A percentile compares a stretch with the other conserved stretches of the same genome.
These are phyloP conservation scores for Stygiomarasmius scandens DNA, from an alignment of 1,284 basidiomycete genomes.

Conservation along the genomic window DNA sequence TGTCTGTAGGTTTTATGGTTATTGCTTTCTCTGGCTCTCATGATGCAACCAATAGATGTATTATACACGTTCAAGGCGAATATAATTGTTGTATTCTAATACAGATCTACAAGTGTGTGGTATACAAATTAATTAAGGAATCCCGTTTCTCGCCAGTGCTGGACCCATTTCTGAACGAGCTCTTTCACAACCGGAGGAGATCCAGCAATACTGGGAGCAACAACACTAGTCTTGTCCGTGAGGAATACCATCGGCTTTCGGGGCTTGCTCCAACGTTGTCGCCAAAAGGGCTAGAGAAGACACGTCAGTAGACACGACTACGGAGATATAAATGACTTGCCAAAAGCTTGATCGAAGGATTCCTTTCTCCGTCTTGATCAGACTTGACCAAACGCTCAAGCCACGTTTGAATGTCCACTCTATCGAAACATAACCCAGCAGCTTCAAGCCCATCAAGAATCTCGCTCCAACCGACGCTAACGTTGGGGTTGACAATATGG, in stretches of 20 bases:
- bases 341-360: slow-evolving; percentile 54
- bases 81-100: not conserved
- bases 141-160: slow-evolving; percentile 1
- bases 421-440: slow-evolving; percentile 47
- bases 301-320: not conserved
- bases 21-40: too few species aligned
- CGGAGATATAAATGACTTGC: slow-evolving; percentile 13
- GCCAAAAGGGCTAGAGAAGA: slow-evolving; percentile 7
- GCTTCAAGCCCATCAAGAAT: slow-evolving; percentile 45
- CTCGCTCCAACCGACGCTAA: slow-evolving; percentile 40
- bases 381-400: slow-evolving; percentile 43
- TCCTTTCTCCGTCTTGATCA: slow-evolving; percentile 37
- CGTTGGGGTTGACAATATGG: slow-evolving; percentile 50
- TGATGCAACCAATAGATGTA: not conserved
- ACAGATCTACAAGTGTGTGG: not conserved
- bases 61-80: not conserved
- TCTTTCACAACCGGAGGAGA: slow-evolving; percentile 3
- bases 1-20: too few species aligned
- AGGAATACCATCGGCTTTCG: slow-evolving; percentile 9
- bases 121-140: not conserved
- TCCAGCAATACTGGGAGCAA: slow-evolving; percentile 1
- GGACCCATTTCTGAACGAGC: slow-evolving; percentile 6
- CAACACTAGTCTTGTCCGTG: slow-evolving; percentile 3
- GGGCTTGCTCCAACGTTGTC: slow-evolving; percentile 2
- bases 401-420: slow-evolving; percentile 48